Evolutionary conservation across 73 alveolate genomes (phyloP), one percentile per base, ranked within the genome.

Genomic region (Paramecium sexaurelia): DNA sequence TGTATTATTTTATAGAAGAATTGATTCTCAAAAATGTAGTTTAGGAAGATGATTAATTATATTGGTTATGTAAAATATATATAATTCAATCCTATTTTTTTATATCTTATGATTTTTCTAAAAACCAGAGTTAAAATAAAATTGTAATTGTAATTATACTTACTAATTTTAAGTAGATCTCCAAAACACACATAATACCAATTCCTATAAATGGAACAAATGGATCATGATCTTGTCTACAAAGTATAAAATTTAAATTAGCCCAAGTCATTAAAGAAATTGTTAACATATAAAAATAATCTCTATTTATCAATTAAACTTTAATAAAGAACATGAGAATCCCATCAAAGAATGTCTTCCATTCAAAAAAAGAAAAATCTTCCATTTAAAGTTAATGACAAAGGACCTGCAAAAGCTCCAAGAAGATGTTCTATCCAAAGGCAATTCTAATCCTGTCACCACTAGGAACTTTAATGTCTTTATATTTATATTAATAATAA

Each of bases 1-100:
- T 94, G 92, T 95, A 6, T 68, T 96, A 66, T 96, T 96, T 91
- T 96, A 96, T 91, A 95, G 94, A 95, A 93, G 98, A 93, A 95
- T 67, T 69, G 95, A 95, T 86, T 93, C 90, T 24, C 40, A 22
- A 41, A 22, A 32, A 40, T 78, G 90, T 78, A 78, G 71, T 78
- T 41, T 78, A 24, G 47, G 75, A 37, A 78, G 29, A 43, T 78
- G 90, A 78, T 37, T 7, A 7, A 61, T 61, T 61, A 22, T 61
- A 29, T 29, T 26, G 39, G 43, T 61, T 26, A 61, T 61, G 83
- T 61, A 61, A 6, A 61, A 61, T 61, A 61, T 61, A 61, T 51
- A 51, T 61, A 10, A 29, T 29, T 61, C 83, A 61, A 61, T 61
- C 83, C 26, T 61, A 61, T 61, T 61, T 61, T 32, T 26, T 61